Conservation (phyloP, 1,139 yeast genomes). For the Yamadazyma buinensis region DNA sequence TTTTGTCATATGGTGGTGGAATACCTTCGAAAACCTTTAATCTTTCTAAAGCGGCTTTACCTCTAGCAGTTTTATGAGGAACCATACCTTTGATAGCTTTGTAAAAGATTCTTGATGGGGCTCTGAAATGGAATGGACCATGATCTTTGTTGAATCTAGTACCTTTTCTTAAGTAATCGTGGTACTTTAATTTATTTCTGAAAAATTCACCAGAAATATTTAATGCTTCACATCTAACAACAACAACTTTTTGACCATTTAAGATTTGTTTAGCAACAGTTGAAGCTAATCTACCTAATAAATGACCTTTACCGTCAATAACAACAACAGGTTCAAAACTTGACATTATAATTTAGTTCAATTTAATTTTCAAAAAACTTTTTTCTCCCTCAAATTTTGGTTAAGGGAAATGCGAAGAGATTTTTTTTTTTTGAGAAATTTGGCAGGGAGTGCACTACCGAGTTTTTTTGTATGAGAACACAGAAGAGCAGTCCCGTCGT, state of each 20-base stretch:
- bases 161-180: conserved; percentile 99
- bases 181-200: conserved; percentile 99
- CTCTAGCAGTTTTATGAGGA: conserved; percentile 99
- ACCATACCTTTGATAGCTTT: conserved; percentile 99
- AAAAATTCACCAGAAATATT: conserved; percentile 99
- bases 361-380: conserved; percentile 2
- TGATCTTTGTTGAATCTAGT: conserved; percentile 98
- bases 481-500: too few species aligned
- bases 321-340: conserved; percentile 95
- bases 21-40: conserved; percentile 99
- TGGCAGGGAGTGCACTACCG: too few species aligned
- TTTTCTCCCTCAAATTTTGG: conserved; percentile 7
- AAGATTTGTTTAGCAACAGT: conserved; percentile 97
- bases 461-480: too few species aligned
- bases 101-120: conserved; percentile 99
- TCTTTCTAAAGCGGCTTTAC: conserved; percentile 99
- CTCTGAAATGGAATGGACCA: conserved; percentile 99
- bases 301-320: conserved; percentile 99
- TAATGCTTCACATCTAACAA: conserved; percentile 96
- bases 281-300: conserved; percentile 99
- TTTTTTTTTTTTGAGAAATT: too few species aligned
- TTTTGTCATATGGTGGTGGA: conserved; percentile 99
- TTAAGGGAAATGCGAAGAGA: too few species aligned
- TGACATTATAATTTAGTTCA: conserved; percentile 51
- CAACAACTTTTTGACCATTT: conserved; percentile 96